phyloP scores from a whole-genome alignment of 2,329 filamentous ascomycete species.

The Arthrobotrys sinensis region DNA sequence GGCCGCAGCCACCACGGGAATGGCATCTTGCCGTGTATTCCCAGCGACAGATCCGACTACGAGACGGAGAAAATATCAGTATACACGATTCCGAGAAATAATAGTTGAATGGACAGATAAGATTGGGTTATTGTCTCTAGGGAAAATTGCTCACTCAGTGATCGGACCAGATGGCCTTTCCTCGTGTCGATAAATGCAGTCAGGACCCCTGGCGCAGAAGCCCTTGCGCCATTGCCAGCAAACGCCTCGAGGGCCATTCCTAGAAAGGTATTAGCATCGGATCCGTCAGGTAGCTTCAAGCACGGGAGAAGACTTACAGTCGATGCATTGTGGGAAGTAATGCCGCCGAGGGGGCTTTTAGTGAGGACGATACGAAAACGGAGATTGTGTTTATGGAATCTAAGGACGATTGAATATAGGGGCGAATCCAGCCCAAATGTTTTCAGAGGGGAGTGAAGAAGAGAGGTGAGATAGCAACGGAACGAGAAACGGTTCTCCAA shows the following conservation, averaged over 20 bases:
- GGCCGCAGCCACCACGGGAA: constrained; percentile 29
- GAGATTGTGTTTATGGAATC: neutral
- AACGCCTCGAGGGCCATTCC: neutral
- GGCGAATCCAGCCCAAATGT: too few species aligned
- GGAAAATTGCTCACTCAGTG: constrained; percentile 17
- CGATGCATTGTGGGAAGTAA: neutral
- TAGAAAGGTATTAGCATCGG: neutral
- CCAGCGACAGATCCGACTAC: constrained; percentile 31
- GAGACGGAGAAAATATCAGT: neutral
- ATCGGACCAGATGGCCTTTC: too few species aligned
- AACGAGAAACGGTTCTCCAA: neutral
- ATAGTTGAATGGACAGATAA: neutral
- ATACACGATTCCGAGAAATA: neutral
- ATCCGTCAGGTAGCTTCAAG: neutral
- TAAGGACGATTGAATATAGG: too few species aligned
- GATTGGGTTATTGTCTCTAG: neutral
- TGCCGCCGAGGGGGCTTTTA: too few species aligned
- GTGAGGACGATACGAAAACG: neutral
- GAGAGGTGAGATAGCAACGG: too few species aligned
- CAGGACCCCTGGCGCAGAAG: constrained; percentile 40
- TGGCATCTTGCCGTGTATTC: constrained; percentile 33
- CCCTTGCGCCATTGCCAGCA: constrained; percentile 46
- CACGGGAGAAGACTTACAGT: constrained; percentile 14
- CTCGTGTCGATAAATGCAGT: constrained; percentile 45
- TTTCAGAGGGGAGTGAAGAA: too few species aligned